Evolutionary conservation across 495 filamentous ascomycete species (phyloP), one percentile per base, ranked within the genome.

Genomic region (Tuber aestivum): DNA sequence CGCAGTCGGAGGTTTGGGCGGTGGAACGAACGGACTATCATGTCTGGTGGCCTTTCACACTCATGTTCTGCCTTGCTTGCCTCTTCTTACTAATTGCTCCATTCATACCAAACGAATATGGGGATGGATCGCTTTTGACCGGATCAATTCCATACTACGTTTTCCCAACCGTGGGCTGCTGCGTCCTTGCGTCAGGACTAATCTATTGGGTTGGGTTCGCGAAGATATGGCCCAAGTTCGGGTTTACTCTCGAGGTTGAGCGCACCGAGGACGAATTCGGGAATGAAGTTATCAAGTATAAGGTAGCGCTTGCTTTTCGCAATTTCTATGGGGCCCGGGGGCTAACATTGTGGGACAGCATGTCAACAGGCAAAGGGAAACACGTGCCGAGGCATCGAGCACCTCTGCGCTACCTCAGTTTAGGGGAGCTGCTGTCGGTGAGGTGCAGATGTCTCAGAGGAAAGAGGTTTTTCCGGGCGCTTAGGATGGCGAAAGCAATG

Each of bases 181-280:
- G 80, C 5, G 84, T 86, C 56, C 71, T 86, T 40, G 74, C 76
- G 4, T 74, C 81, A n/a, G 85, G 85, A 23, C 79, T 83, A 0
- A 48, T 84, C 7, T 86, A 86, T 78, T 86, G 85, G 85, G 50
- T 81, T 7, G 82, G 79, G 71, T 86, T 85, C 82, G 81, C 81
- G 16, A 84, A 76, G 74, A 71, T 83, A n/a, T 79, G 77, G 80
- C 82, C 82, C 41, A 76, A 74, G 50, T 61, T 83, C 41, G 82
- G 82, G 21, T 85, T 86, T n/a, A 86, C 87, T 71, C 83, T 81
- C 74, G 83, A 87, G 38, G 84, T 85, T n/a, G 84, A 85, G 50
- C 82, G 83, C 69, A 76, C 77, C 61, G 73, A 85, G 42, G 84
- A 85, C 56, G 84, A 83, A 35, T 78, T 82, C 32, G 87, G 85